These are phyloP conservation scores for Alternaria hordeiaustralica DNA, from an alignment of 2,329 filamentous ascomycete species.

Conservation along the genomic window DNA sequence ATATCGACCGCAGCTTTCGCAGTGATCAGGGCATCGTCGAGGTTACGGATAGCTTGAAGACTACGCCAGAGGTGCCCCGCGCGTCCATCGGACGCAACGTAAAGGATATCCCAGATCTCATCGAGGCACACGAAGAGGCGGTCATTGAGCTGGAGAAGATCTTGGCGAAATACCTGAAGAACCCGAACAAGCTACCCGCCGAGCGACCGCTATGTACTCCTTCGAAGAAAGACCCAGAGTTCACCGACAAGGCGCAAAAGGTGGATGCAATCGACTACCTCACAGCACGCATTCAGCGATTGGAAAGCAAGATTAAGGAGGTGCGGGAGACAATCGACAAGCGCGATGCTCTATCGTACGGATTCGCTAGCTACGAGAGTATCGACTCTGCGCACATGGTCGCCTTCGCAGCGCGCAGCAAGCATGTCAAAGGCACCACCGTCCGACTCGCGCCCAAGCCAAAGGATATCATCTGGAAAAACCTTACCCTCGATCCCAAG, in stretches of 20 bases:
- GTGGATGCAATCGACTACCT: conserved; percentile 95
- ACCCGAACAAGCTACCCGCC: conserved; percentile 79
- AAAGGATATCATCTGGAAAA: conserved; percentile 95
- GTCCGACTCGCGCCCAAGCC: conserved; percentile 83
- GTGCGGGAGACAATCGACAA: conserved; percentile 83
- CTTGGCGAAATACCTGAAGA: conserved; percentile 87
- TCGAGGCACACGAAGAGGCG: conserved; percentile 79
- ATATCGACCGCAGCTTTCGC: conserved; percentile 77
- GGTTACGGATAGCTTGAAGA: conserved; percentile 80
- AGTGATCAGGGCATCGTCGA: conserved; percentile 87
- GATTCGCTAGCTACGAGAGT: conserved; percentile 90
- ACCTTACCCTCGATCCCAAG: conserved; percentile 74
- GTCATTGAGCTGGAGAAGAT: conserved; percentile 84
- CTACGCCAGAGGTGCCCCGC: conserved; percentile 77
- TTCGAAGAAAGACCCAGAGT: conserved; percentile 73
- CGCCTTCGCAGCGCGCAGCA: conserved; percentile 80
- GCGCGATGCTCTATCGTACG: conserved; percentile 86
- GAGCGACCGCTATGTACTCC: conserved; percentile 80
- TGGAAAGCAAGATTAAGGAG: conserved; percentile 85
- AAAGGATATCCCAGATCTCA: conserved; percentile 83
- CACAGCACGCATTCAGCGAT: conserved; percentile 79
- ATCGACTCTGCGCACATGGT: conserved; percentile 89
- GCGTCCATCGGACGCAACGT: conserved; percentile 90
- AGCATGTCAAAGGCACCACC: conserved; percentile 78
- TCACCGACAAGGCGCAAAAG: conserved; percentile 71